A percentile compares a stretch with the other conserved stretches of the same genome.
Conservation (phyloP, 441 rosid species). For the Aquilaria agallochum region DNA sequence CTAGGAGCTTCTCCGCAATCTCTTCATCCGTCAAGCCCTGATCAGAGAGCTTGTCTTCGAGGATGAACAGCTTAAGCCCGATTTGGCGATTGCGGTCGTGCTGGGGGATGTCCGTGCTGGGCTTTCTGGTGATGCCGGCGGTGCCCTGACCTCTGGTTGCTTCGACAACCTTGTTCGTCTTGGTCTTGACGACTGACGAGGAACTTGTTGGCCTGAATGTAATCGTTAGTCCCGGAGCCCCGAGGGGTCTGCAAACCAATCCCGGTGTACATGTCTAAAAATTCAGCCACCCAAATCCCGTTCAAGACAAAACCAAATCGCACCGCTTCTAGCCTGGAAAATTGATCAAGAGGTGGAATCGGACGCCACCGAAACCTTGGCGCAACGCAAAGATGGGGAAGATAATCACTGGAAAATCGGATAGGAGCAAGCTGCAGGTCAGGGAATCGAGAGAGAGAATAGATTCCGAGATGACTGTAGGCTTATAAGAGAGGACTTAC, state of each 20-base stretch:
- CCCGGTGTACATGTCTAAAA: conserved; percentile 65
- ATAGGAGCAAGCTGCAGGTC: too few relatives aligned
- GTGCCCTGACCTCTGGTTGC: conserved; percentile 71
- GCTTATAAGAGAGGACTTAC: too few relatives aligned
- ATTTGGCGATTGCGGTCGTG: conserved; percentile 92
- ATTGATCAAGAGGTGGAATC: too few relatives aligned
- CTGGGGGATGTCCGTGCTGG: conserved; percentile 78
- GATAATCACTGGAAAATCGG: too few relatives aligned
- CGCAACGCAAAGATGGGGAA: too few relatives aligned
- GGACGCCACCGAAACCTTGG: too few relatives aligned
- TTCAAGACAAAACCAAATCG: too few relatives aligned
- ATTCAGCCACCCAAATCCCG: too few relatives aligned
- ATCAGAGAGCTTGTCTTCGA: conserved; percentile 71
- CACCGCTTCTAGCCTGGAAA: too few relatives aligned
- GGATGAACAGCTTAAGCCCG: conserved; percentile 74
- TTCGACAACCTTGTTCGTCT: conserved; percentile 56
- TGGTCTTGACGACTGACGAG: conserved; percentile 71
- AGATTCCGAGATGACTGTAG: too few relatives aligned
- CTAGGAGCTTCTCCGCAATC: conserved; percentile 69
- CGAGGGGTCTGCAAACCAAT: conserved; percentile 88
- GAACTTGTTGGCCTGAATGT: conserved; percentile 83
- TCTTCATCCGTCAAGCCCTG: conserved; percentile 83
- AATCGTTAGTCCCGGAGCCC: conserved; percentile 95
- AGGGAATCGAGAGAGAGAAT: too few relatives aligned
- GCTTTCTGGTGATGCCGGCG: conserved; percentile 71